Percentiles rank a stretch among this genome's conserved stretches.
phyloP scores from a whole-genome alignment of 495 filamentous ascomycete species.

The Aspergillus ostianus region DNA sequence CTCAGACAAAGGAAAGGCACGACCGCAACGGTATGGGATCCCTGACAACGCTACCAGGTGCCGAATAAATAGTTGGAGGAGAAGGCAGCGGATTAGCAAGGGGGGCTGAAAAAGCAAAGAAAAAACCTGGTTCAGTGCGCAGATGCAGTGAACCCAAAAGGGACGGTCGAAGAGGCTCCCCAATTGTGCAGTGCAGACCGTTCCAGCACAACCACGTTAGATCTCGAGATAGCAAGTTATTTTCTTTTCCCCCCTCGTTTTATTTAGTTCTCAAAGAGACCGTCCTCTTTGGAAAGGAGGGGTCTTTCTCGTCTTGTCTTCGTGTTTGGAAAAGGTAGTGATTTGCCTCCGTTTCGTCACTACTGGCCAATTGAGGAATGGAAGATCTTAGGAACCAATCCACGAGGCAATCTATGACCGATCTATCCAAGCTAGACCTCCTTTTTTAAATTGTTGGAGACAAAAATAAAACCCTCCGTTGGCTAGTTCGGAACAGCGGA shows the following conservation, averaged over 20 bases:
- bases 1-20: slow-evolving; percentile 1
- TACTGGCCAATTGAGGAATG: slow-evolving; percentile 17
- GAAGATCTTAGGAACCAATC: not conserved
- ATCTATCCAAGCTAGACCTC: not conserved
- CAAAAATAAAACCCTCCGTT: slow-evolving; percentile 7
- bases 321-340: not conserved
- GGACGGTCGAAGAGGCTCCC: slow-evolving; percentile 5
- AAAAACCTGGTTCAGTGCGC: slow-evolving; percentile 3
- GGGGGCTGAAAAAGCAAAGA: slow-evolving; percentile 1
- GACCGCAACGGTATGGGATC: not conserved
- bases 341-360: not conserved
- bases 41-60: not conserved
- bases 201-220: not conserved
- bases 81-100: not conserved
- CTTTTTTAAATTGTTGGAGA: not conserved
- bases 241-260: slow-evolving; percentile 3
- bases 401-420: slow-evolving; percentile 1
- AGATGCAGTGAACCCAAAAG: slow-evolving; percentile 11
- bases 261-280: slow-evolving; percentile 11
- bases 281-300: slow-evolving; percentile 3
- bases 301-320: not conserved
- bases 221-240: not conserved
- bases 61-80: slow-evolving; percentile 10
- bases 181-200: not conserved
- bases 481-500: slow-evolving; percentile 8